These are phyloP conservation scores for Phytophthora palmivora DNA, from an alignment of 352 stramenopile species.

Conservation along the genomic window DNA sequence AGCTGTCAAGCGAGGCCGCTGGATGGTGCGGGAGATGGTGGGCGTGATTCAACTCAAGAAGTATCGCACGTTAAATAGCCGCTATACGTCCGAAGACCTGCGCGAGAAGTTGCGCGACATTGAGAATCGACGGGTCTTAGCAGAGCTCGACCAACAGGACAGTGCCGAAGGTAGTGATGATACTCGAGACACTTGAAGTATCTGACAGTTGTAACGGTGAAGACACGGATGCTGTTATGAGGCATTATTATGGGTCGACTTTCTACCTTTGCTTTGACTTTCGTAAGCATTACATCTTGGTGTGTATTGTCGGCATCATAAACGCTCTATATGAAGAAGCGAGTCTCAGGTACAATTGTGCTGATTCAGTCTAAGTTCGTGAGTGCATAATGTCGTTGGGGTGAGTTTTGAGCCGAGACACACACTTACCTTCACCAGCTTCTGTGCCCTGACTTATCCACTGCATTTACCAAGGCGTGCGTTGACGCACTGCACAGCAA, in stretches of 20 bases:
- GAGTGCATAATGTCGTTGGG: background rate
- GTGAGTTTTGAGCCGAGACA: background rate
- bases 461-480: conserved; percentile 2
- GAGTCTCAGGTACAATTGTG: background rate
- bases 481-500: conserved; percentile 29
- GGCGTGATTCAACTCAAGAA: conserved; percentile 98
- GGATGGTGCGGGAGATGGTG: conserved; percentile 96
- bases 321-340: conserved; percentile 3
- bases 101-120: conserved; percentile 66
- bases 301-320: conserved; percentile 3
- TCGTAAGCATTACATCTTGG: conserved; percentile 9
- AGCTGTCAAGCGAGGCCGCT: conserved; percentile 92
- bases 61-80: conserved; percentile 94
- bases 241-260: conserved; percentile 1
- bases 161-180: background rate
- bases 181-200: conserved; percentile 11
- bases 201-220: conserved; percentile 4
- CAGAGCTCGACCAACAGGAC: conserved; percentile 14
- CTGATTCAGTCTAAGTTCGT: background rate
- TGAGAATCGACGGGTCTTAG: conserved; percentile 42
- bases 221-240: conserved; percentile 3
- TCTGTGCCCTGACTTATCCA: background rate
- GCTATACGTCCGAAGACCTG: conserved; percentile 90
- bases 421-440: conserved; percentile 1
- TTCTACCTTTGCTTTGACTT: conserved; percentile 11